Conservation (phyloP, 257 asterid species). For the Coffea eugenioides region DNA sequence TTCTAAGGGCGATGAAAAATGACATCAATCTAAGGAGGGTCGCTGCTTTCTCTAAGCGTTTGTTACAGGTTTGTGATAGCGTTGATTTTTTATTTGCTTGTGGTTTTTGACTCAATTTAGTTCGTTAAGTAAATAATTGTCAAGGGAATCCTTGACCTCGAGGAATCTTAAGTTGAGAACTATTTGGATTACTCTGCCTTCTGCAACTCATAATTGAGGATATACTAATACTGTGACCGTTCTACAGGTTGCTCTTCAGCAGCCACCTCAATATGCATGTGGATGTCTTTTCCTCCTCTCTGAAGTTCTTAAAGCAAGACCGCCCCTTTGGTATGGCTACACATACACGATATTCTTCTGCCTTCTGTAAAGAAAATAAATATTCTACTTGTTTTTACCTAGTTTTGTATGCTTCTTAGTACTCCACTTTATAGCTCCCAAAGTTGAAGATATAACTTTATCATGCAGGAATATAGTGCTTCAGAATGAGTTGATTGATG, state of each 20-base stretch:
- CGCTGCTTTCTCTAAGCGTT: constrained; percentile 90
- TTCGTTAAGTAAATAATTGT: background rate
- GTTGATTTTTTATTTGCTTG: background rate
- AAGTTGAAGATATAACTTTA: background rate
- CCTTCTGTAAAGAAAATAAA: background rate
- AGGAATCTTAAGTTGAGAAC: background rate
- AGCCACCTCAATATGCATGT: constrained; percentile 96
- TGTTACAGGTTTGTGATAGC: constrained; percentile 66
- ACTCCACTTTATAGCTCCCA: background rate
- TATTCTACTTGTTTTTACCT: background rate
- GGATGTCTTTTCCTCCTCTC: constrained; percentile 93
- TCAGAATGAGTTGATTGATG: constrained; percentile 79
- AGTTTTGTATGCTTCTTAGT: background rate
- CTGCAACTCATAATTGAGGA: background rate
- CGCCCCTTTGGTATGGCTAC: constrained; percentile 78
- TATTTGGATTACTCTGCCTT: background rate
- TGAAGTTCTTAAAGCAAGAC: constrained; percentile 90
- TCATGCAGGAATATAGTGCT: constrained; percentile 70
- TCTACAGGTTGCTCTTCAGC: constrained; percentile 77
- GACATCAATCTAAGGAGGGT: constrained; percentile 82
- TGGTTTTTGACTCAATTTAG: background rate
- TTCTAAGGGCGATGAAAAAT: constrained; percentile 89
- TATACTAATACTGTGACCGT: constrained; percentile 11
- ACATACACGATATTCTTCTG: background rate
- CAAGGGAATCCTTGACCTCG: background rate